Percentiles rank a stretch among this genome's conserved stretches.
Evolutionary conservation across 1,284 basidiomycete genomes (phyloP).

Genomic region (Trametes sp.): DNA sequence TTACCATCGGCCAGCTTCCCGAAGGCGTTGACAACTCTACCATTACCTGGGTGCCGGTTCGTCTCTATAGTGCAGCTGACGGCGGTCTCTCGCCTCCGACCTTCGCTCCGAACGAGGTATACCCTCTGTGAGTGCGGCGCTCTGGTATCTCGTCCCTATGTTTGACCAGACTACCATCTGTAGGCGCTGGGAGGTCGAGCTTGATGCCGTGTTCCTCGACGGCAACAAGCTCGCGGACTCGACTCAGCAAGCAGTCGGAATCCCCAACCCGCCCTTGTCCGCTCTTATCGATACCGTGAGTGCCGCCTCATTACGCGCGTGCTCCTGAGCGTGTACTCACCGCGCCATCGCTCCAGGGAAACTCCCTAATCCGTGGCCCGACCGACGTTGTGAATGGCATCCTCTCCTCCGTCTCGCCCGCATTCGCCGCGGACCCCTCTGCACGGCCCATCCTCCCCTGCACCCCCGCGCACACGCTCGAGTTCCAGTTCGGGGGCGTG

Average conservation of each 20-base stretch:
- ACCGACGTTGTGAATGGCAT: slow-evolving; percentile 51
- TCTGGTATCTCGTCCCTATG: neutral
- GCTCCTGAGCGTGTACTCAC: slow-evolving; percentile 4
- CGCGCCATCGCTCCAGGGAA: slow-evolving; percentile 41
- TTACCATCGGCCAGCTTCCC: slow-evolving; percentile 52
- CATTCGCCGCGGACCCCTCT: slow-evolving; percentile 40
- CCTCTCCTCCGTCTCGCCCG: slow-evolving; percentile 45
- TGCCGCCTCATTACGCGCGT: neutral
- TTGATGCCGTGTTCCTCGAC: slow-evolving; percentile 65
- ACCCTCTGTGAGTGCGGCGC: slow-evolving; percentile 41
- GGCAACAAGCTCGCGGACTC: slow-evolving; percentile 56
- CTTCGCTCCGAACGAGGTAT: slow-evolving; percentile 46
- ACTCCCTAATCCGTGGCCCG: slow-evolving; percentile 49
- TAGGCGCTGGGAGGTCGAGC: slow-evolving; percentile 64
- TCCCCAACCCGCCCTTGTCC: slow-evolving; percentile 46
- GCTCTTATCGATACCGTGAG: slow-evolving; percentile 63
- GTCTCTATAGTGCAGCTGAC: slow-evolving; percentile 46
- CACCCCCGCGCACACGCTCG: slow-evolving; percentile 56
- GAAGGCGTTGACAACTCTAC: slow-evolving; percentile 46
- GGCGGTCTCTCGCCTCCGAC: slow-evolving; percentile 47
- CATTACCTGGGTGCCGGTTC: slow-evolving; percentile 53
- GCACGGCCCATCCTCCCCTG: slow-evolving; percentile 49
- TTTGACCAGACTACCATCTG: neutral
- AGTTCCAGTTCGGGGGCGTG: slow-evolving; percentile 68
- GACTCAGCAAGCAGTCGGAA: slow-evolving; percentile 43